A percentile compares a stretch with the other conserved stretches of the same genome.
These are phyloP conservation scores for Globisporangium mamillatum DNA, from an alignment of 352 stramenopile species.

Conservation along the genomic window DNA sequence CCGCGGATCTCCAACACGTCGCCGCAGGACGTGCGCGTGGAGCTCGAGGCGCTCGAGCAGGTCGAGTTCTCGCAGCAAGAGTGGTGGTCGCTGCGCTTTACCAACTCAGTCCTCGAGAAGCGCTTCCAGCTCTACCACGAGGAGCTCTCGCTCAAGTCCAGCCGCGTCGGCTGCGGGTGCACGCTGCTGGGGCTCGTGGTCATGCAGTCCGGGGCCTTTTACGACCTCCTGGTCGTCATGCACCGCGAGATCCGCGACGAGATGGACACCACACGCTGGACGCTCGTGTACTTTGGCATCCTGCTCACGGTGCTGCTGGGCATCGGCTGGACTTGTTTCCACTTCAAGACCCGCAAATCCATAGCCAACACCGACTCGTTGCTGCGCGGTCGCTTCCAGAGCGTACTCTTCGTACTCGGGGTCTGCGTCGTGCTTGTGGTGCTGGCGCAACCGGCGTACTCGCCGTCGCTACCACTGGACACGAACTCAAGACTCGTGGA, in stretches of 20 bases:
- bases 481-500: conserved; percentile 18
- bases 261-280: conserved; percentile 25
- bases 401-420: conserved; percentile 26
- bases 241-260: conserved; percentile 7
- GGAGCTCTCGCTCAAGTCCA: conserved; percentile 38
- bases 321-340: conserved; percentile 18
- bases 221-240: conserved; percentile 22
- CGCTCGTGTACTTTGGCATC: conserved; percentile 26
- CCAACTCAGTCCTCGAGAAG: conserved; percentile 36
- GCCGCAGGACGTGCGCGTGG: conserved; percentile 37
- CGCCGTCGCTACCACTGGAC: conserved; percentile 11
- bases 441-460: conserved; percentile 29
- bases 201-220: conserved; percentile 40
- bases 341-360: conserved; percentile 24
- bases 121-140: conserved; percentile 65
- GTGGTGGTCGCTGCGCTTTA: conserved; percentile 47
- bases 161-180: conserved; percentile 26
- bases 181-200: conserved; percentile 35
- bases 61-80: conserved; percentile 33
- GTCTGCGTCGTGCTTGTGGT: conserved; percentile 35
- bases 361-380: background rate
- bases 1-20: conserved; percentile 48
- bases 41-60: conserved; percentile 50
- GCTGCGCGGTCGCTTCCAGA: conserved; percentile 35
- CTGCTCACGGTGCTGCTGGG: conserved; percentile 8